Base-by-base conservation (phyloP, 345 rosid genomes). In the Eucalyptus grandis region DNA sequence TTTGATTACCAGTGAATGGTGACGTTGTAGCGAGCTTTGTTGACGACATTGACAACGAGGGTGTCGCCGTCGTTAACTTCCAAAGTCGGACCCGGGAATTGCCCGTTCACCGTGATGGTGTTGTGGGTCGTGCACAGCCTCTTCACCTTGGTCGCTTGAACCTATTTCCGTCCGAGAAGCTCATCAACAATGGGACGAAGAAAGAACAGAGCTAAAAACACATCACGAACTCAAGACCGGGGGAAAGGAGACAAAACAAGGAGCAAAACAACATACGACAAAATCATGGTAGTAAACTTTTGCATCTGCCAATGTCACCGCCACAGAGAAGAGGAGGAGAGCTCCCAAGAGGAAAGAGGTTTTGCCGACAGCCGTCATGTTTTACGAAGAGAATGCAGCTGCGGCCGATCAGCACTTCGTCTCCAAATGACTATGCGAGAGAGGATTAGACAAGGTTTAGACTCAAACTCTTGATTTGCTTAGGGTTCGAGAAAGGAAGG, bases 11-110 rank as follows among this genome's bases (percentile, higher is more conserved):
- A 98, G 89, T 98, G 99, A 91, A 98, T 92, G 90, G 99, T 96
- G 90, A 94, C 92, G 89, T 97, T 98, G 90, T 97, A 95, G 89
- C 89, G 92, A 50, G 95, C 97, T 89, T 89, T 93, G 89, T 98
- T 98, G 88, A 86, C 90, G 30, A 97, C 99, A 89, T 93, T 94
- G 69, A 98, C 91, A 37, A 92, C 95, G 14, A 98, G 91, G 87
- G 96, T 93, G 91, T 98, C 99, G 11, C 99, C 99, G 77, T 95
- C 81, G 30, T 93, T 94, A 53, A 94, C 90, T 91, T 97, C 98
- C 77, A 98, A 56, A 43, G 99, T 98, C 6, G 99, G 99, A 8
- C 99, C 99, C 0, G 99, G 99, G n/a, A 92, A 92, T 96, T 96
- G 95, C 83, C 99, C 99, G 88, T 98, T 98, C 3, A 98, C 99